Evolutionary conservation across 1,284 basidiomycete genomes (phyloP).

Genomic region (Xerocomus cyaneibrunnescens): DNA sequence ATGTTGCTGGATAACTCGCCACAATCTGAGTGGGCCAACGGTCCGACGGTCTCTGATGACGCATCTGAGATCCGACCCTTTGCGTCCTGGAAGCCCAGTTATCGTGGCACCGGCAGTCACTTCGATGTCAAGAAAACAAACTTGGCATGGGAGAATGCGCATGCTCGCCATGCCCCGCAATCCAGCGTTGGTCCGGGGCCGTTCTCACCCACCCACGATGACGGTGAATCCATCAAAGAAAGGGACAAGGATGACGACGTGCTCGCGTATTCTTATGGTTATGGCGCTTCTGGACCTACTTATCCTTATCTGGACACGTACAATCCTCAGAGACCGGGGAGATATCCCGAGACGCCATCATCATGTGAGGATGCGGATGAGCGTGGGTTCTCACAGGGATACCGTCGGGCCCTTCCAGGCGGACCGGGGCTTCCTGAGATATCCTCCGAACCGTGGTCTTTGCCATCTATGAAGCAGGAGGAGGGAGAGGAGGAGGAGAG

Average conservation of each 20-base stretch:
- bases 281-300: constrained; percentile 24
- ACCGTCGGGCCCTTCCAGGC: constrained; percentile 7
- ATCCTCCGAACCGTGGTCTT: constrained; percentile 19
- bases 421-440: constrained; percentile 10
- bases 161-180: constrained; percentile 9
- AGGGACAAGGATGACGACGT: constrained; percentile 4
- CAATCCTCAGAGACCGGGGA: constrained; percentile 19
- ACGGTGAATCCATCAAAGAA: constrained; percentile 20
- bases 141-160: constrained; percentile 13
- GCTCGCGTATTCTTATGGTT: constrained; percentile 28
- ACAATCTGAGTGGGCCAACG: constrained; percentile 5
- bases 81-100: constrained; percentile 8
- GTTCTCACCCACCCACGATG: constrained; percentile 3
- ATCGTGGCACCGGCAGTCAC: constrained; percentile 18
- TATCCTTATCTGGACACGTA: constrained; percentile 37
- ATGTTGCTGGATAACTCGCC: constrained; percentile 5
- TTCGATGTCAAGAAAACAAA: constrained; percentile 10
- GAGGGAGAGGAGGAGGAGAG: constrained; percentile 15
- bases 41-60: constrained; percentile 11
- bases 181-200: constrained; percentile 3
- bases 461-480: constrained; percentile 26
- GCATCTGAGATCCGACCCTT: constrained; percentile 23
- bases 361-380: constrained; percentile 8
- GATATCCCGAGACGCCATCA: constrained; percentile 3
- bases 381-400: constrained; percentile 4